Base-by-base conservation (phyloP, 345 rosid genomes). In the Aquilaria yunnanensis region DNA sequence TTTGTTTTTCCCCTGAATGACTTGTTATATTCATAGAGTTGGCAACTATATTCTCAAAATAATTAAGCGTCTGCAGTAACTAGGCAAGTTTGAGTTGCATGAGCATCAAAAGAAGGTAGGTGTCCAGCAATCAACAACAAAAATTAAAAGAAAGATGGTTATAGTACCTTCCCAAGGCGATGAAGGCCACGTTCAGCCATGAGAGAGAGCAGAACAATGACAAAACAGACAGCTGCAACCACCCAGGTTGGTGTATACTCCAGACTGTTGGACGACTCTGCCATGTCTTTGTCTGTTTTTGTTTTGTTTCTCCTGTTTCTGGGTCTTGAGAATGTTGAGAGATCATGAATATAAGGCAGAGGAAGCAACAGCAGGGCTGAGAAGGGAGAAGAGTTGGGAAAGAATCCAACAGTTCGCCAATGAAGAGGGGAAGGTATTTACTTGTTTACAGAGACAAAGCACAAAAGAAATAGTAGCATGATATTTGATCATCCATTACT, bases 161-260 rank as follows among this genome's bases (percentile, higher is more conserved):
- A n/a, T 6, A 47, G 43, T 69, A 92, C 93, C 90, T 89, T 92
- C 64, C 93, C 98, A 60, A 83, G 88, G 33, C 12, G 74, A 70
- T 87, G 84, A 65, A 92, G 90, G 66, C 79, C 91, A 31, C 94
- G 90, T 55, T 83, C 88, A 2, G 87, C 98, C 3, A 75, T 32
- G 65, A 87, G 71, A 62, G 98, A 87, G 12, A 83, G 60, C 43
- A 85, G 73, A 68, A 84, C 85, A 67, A 87, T 84, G 72, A 85
- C 53, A 63, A 79, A 85, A 71, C 90, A 82, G 72, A 92, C 88
- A 59, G 65, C 79, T 5, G 96, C 96, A 9, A 89, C 84, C 60
- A 85, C 85, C 98, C 97, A 89, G 47, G 97, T 84, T 43, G 93
- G 93, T 13, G 93, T 85, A 63, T 69, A 83, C 76, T 81, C 82